Conservation (phyloP, 2,329 filamentous ascomycete genomes). For the Pseudodiploospora longispora region DNA sequence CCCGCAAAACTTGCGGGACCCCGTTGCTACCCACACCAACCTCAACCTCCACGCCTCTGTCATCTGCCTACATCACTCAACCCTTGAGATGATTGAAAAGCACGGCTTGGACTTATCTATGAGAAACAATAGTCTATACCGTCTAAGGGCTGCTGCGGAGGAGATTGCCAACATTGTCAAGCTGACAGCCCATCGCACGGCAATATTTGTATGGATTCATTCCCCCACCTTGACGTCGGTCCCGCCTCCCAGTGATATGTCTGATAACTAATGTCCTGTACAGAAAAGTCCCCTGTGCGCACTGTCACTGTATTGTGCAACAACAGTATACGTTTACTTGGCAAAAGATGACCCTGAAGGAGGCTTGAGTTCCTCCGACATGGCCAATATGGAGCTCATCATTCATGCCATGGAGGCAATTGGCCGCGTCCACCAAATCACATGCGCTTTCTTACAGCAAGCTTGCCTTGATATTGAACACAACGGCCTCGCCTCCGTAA, state of each 20-base stretch:
- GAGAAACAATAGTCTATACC: conserved; percentile 60
- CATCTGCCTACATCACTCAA: conserved; percentile 84
- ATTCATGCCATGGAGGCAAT: conserved; percentile 71
- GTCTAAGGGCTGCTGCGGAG: conserved; percentile 71
- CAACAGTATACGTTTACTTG: conserved; percentile 75
- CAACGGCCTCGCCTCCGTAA: conserved; percentile 30
- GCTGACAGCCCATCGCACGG: conserved; percentile 62
- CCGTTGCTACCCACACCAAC: conserved; percentile 72
- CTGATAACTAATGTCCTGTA: not conserved
- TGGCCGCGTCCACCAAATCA: conserved; percentile 65
- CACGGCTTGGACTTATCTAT: conserved; percentile 58
- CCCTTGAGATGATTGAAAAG: conserved; percentile 73
- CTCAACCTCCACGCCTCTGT: conserved; percentile 80
- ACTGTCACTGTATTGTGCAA: conserved; percentile 78
- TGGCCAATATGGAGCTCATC: conserved; percentile 61
- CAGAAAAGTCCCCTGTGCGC: conserved; percentile 38
- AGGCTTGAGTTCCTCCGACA: conserved; percentile 40
- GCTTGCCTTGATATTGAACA: conserved; percentile 70
- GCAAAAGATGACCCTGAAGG: conserved; percentile 59
- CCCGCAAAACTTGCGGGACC: conserved; percentile 58
- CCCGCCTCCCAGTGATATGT: not conserved
- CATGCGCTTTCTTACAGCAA: conserved; percentile 78
- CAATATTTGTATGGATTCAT: conserved; percentile 51
- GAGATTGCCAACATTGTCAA: conserved; percentile 81
- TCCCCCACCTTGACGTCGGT: too few relatives aligned